phyloP scores from a whole-genome alignment of 2,329 filamentous ascomycete genomes.

The Trichoderma guizhouense region DNA sequence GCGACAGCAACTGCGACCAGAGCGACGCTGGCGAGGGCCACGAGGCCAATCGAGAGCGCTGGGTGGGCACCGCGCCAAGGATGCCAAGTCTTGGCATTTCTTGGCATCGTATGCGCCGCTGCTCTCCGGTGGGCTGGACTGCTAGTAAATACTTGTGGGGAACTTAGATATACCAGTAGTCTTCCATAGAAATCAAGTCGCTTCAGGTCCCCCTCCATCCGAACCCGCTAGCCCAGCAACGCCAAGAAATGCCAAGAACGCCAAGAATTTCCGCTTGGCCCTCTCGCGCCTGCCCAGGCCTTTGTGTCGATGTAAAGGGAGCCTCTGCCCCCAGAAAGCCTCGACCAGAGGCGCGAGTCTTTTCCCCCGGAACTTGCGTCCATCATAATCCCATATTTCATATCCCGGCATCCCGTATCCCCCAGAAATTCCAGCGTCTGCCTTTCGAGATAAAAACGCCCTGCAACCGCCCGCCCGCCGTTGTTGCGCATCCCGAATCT shows the following conservation, averaged over 20 bases:
- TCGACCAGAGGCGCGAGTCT: slow-evolving; percentile 11
- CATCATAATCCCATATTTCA: slow-evolving; percentile 7
- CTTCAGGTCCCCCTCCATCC: slow-evolving; percentile 4
- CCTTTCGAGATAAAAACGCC: not conserved
- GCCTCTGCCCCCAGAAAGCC: slow-evolving; percentile 21
- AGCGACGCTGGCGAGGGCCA: slow-evolving; percentile 24
- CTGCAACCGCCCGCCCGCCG: not conserved
- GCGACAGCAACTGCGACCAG: not conserved
- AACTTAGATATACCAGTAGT: too few species aligned
- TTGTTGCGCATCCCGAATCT: not conserved
- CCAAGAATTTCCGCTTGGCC: slow-evolving; percentile 38
- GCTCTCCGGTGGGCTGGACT: slow-evolving; percentile 11
- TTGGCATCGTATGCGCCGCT: slow-evolving; percentile 35
- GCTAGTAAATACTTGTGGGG: not conserved
- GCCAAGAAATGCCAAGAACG: slow-evolving; percentile 30
- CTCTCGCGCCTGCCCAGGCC: slow-evolving; percentile 34
- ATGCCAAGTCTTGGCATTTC: slow-evolving; percentile 38
- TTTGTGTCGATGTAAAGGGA: slow-evolving; percentile 37
- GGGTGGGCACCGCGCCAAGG: slow-evolving; percentile 37
- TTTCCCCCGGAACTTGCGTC: slow-evolving; percentile 16
- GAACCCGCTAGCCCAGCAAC: slow-evolving; percentile 18
- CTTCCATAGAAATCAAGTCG: too few species aligned
- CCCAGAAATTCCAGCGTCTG: not conserved
- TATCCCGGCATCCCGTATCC: not conserved
- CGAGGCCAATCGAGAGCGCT: slow-evolving; percentile 30